These are phyloP conservation scores for Diaporthe eres DNA, from an alignment of 2,329 filamentous ascomycete species.

Conservation along the genomic window DNA sequence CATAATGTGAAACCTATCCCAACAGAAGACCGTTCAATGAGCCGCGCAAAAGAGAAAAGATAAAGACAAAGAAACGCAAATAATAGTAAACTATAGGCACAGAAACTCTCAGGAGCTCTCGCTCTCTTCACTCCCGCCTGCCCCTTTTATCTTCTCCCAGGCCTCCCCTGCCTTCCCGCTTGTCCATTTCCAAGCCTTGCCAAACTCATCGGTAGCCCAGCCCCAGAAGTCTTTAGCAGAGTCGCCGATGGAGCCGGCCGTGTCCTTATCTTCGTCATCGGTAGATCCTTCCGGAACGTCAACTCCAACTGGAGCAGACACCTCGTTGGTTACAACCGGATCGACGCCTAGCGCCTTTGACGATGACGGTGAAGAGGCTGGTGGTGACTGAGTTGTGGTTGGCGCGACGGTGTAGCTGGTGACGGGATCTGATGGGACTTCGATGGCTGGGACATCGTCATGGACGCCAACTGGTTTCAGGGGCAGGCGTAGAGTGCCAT, in stretches of 20 bases:
- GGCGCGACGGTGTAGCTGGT: constrained; percentile 46
- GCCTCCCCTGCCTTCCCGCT: constrained; percentile 61
- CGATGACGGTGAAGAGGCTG: constrained; percentile 9
- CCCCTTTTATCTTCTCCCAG: constrained; percentile 59
- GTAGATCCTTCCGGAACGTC: constrained; percentile 42
- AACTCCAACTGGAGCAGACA: constrained; percentile 45
- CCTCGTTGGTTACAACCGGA: constrained; percentile 44
- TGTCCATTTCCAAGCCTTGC: constrained; percentile 64
- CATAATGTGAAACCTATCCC: constrained; percentile 8
- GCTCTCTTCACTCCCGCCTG: constrained; percentile 39
- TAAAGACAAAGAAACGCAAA: neutral
- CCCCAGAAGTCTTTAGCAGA: constrained; percentile 60
- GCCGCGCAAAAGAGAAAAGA: neutral
- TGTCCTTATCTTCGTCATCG: constrained; percentile 47
- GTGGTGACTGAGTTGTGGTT: constrained; percentile 31
- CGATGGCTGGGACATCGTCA: constrained; percentile 61
- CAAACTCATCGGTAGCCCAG: constrained; percentile 65
- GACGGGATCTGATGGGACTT: constrained; percentile 69
- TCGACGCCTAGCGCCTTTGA: constrained; percentile 42
- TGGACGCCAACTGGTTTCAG: constrained; percentile 76
- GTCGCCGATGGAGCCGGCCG: constrained; percentile 49
- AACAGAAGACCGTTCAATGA: neutral
- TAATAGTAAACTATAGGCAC: neutral
- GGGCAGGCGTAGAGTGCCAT: constrained; percentile 85
- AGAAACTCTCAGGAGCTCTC: constrained; percentile 3